A percentile compares a stretch with the other conserved stretches of the same genome.
Conservation (phyloP, 495 filamentous ascomycete species). For the Aspergillus biplanus region DNA sequence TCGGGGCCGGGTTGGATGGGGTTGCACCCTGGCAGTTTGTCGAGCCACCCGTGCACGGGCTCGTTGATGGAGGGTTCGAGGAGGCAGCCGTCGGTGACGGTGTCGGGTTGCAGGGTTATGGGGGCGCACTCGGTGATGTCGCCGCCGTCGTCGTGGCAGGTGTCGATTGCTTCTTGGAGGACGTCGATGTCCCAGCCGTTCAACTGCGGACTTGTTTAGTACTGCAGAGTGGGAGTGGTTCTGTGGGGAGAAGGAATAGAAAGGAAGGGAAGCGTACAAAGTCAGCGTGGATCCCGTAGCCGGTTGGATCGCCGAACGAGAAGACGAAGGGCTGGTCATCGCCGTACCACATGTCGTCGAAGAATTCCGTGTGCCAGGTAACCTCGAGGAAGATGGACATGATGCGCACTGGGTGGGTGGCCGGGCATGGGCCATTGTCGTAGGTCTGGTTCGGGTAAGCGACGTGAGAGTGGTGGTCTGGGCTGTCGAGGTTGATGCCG, state of each 20-base stretch:
- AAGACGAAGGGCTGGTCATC: slow-evolving; percentile 68
- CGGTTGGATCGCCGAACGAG: slow-evolving; percentile 17
- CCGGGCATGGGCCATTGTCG: slow-evolving; percentile 15
- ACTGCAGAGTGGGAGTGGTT: no score
- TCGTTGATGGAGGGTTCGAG: slow-evolving; percentile 15
- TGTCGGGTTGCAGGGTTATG: slow-evolving; percentile 4
- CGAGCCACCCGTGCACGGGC: slow-evolving; percentile 5
- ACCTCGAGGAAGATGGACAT: slow-evolving; percentile 73
- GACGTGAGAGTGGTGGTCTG: slow-evolving; percentile 20
- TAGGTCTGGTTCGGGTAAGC: slow-evolving; percentile 13
- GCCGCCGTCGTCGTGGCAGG: slow-evolving; percentile 12
- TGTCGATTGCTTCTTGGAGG: slow-evolving; percentile 20
- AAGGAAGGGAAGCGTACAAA: slow-evolving; percentile 7
- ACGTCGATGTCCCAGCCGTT: slow-evolving; percentile 21
- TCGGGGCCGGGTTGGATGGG: slow-evolving; percentile 11
- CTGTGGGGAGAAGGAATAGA: background rate
- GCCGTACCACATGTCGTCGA: slow-evolving; percentile 58
- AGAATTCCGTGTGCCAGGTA: slow-evolving; percentile 61
- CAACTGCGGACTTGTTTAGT: no score
- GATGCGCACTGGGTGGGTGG: slow-evolving; percentile 56
- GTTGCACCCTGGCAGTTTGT: slow-evolving; percentile 16
- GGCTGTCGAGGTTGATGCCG: slow-evolving; percentile 13
- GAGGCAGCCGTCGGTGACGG: slow-evolving; percentile 9
- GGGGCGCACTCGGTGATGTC: slow-evolving; percentile 13
- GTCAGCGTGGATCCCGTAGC: slow-evolving; percentile 17